Percentiles rank a stretch among this genome's conserved stretches.
These are phyloP conservation scores for Kalmanozyma brasiliensis DNA, from an alignment of 1,284 basidiomycete genomes.

Conservation along the genomic window DNA sequence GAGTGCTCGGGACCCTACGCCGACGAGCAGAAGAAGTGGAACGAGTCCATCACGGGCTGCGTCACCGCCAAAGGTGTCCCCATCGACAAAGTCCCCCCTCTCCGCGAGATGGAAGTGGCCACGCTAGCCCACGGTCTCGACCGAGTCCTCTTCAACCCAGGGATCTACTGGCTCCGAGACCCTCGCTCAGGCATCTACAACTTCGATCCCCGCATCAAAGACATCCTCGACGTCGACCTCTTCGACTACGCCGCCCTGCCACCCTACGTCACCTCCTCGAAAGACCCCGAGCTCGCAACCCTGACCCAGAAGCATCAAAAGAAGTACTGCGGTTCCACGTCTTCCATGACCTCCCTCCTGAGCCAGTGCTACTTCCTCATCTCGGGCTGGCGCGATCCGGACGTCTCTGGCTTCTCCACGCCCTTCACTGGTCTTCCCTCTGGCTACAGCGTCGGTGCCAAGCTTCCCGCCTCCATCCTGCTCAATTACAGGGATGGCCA, in stretches of 20 bases:
- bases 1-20: constrained; percentile 24
- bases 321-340: constrained; percentile 86
- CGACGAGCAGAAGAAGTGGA: constrained; percentile 24
- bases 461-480: constrained; percentile 79
- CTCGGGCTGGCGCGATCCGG: constrained; percentile 65
- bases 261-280: constrained; percentile 82
- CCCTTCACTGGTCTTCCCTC: constrained; percentile 75
- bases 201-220: constrained; percentile 78
- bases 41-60: constrained; percentile 35
- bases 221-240: constrained; percentile 81
- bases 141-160: constrained; percentile 74
- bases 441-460: constrained; percentile 82
- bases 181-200: constrained; percentile 88
- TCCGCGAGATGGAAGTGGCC: constrained; percentile 72
- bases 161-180: constrained; percentile 91
- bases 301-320: constrained; percentile 75
- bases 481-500: constrained; percentile 72
- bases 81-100: constrained; percentile 49
- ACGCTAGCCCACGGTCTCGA: constrained; percentile 81
- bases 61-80: constrained; percentile 19
- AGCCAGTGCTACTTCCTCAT: constrained; percentile 83
- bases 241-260: constrained; percentile 88
- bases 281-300: constrained; percentile 77
- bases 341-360: constrained; percentile 85
- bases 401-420: constrained; percentile 61